These are phyloP conservation scores for Arabidopsis thaliana DNA, from an alignment of 345 rosid species.

Conservation along the genomic window TAIR10.1 NC_003074.8:303501-304000, in stretches of 20 bases:
- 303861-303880: too few relatives aligned
- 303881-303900: too few relatives aligned
- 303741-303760: constrained; percentile 53
- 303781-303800: constrained; percentile 78
- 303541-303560: constrained; percentile 28
- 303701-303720: background rate
- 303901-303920: constrained; percentile 50
- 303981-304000: constrained; percentile 28
- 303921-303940: constrained; percentile 86
- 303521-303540: constrained; percentile 26
- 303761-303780: constrained; percentile 76
- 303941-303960: constrained; percentile 67
- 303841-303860: background rate
- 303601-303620: background rate
- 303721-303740: background rate
- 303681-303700: background rate
- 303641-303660: background rate
- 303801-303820: constrained; percentile 94
- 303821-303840: constrained; percentile 89
- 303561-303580: background rate
- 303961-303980: constrained; percentile 50
- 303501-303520: background rate
- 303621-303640: constrained; percentile 30
- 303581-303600: constrained; percentile 16
- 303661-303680: background rate